Evolutionary conservation across 306 rosid genomes (phyloP).

Genomic region (Castanospermum australe): DNA sequence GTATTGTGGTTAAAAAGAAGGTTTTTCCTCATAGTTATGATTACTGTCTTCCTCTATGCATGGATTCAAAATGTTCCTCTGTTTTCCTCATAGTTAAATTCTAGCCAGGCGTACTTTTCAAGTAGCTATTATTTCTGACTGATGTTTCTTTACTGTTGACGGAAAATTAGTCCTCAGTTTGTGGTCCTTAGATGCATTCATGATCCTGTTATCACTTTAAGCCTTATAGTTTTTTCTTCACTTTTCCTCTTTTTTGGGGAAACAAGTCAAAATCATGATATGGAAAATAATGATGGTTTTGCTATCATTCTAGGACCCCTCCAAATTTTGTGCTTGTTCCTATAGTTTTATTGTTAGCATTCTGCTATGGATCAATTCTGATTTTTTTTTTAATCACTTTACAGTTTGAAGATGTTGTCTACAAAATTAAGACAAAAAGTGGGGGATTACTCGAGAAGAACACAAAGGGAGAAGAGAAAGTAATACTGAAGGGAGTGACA

Average conservation of each 20-base stretch:
- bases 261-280: neutral
- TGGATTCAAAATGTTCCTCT: neutral
- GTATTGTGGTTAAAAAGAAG: conserved; percentile 20
- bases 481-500: conserved; percentile 53
- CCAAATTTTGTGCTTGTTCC: neutral
- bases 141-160: neutral
- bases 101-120: neutral
- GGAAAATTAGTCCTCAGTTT: neutral
- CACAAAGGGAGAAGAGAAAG: conserved; percentile 34
- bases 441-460: conserved; percentile 27
- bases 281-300: neutral
- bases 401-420: conserved; percentile 66
- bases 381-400: neutral
- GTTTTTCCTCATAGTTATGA: neutral
- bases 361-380: neutral
- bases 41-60: neutral
- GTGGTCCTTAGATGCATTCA: neutral
- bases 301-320: neutral
- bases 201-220: neutral
- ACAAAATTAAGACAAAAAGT: conserved; percentile 44
- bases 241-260: neutral
- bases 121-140: neutral
- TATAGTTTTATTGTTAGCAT: neutral
- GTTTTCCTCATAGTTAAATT: neutral
- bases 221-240: neutral